Evolutionary conservation across 2,329 filamentous ascomycete species (phyloP).

Genomic region (Arthrinium phaeospermum): DNA sequence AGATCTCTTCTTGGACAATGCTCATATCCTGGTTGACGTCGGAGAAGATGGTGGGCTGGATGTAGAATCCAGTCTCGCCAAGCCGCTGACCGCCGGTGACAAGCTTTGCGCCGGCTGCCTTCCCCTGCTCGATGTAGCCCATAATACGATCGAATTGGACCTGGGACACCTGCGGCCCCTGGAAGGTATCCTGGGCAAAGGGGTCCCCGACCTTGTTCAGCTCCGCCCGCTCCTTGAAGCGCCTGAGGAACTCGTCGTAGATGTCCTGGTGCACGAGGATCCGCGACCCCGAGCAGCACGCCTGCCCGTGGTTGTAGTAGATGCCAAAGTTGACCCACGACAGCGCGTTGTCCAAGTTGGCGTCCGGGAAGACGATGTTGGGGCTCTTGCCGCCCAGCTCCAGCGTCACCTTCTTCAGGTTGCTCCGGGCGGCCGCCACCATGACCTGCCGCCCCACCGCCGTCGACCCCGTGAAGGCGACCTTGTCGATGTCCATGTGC

Average conservation of each 20-base stretch:
- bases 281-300: slow-evolving; percentile 77
- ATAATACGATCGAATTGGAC: slow-evolving; percentile 89
- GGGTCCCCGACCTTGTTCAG: slow-evolving; percentile 84
- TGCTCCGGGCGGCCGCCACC: slow-evolving; percentile 74
- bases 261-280: slow-evolving; percentile 86
- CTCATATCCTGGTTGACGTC: slow-evolving; percentile 83
- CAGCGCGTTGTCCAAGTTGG: slow-evolving; percentile 77
- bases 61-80: slow-evolving; percentile 74
- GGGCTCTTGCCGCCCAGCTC: slow-evolving; percentile 82
- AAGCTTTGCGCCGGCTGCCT: slow-evolving; percentile 64
- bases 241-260: slow-evolving; percentile 84
- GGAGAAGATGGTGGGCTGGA: slow-evolving; percentile 88
- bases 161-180: slow-evolving; percentile 51
- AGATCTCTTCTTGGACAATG: slow-evolving; percentile 92
- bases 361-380: slow-evolving; percentile 80
- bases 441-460: slow-evolving; percentile 75
- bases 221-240: slow-evolving; percentile 77
- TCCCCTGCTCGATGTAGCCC: slow-evolving; percentile 74
- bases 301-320: slow-evolving; percentile 63
- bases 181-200: slow-evolving; percentile 61
- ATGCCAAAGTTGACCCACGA: slow-evolving; percentile 76
- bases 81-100: slow-evolving; percentile 58
- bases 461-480: slow-evolving; percentile 83
- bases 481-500: slow-evolving; percentile 83
- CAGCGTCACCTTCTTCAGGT: slow-evolving; percentile 82